Evolutionary conservation across 768 basidiomycete genomes (phyloP), one percentile per base, ranked within the genome.

Genomic region (Termitomyces sp.): DNA sequence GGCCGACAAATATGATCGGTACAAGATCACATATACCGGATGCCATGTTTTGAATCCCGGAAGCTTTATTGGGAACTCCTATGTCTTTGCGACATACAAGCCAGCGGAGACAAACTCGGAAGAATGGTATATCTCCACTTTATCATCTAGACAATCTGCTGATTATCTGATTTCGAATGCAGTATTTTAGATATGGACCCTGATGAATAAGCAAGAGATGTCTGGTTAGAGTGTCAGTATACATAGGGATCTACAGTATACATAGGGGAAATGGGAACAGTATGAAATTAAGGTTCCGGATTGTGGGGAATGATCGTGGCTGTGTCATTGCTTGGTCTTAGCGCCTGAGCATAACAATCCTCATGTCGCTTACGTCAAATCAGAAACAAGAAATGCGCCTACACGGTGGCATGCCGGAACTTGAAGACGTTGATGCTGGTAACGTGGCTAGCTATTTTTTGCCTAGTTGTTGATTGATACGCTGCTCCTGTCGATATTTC

Each of bases 21-120:
- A 94, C 72, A 94, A 97, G 68, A 81, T 97, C 65, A 98, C 96
- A 1, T 99, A 99, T 72, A 95, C 96, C 61, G 94, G 94, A 11
- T 98, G 97, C 68, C 97, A 98, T 74, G 97, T 98, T 32, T 95
- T 98, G 81, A 99, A 99, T 72, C 97, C 97, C 0, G 96, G 97
- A 20, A 87, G 89, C 54, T 98, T 98, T 70, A 80, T 94, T 14
- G 86, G 92, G 5, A 89, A 85, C 53, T 83, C 88, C 5, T 90
- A 93, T 66, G 82, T 85, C 5, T 98, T 98, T 79, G 93, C 91
- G 11, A 91, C 94, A 3, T 99, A 96, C 67, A 91, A 88, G 60
- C 96, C 96, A 12, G 85, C 91, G 2, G 89, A 88, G 61, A 75
- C 84, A 46, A 88, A 92, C 69, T 96, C 95, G 0, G 92, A 94